Base-by-base conservation (phyloP, 441 rosid genomes). In the Theobroma grandiflorum region DNA sequence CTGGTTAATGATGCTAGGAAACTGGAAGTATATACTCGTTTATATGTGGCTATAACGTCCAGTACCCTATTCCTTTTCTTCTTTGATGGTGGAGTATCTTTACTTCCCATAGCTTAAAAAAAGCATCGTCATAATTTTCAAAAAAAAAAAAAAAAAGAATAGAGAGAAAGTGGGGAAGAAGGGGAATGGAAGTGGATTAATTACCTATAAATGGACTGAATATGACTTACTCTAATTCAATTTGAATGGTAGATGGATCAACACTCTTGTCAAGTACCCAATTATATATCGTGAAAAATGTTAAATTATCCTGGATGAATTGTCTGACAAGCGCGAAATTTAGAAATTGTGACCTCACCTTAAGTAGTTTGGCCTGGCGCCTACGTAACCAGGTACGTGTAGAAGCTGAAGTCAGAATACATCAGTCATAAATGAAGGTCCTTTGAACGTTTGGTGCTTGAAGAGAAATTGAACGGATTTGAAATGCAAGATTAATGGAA, bases 381-480 rank as follows among this genome's bases (percentile, higher is more conserved):
- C 43, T 47, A 69, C 47, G 58, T 58, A 69, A 47, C 74, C 7
- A 20, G 18, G 16, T 20, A 59, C 22, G 2, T 62, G 18, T 37
- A 12, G 18, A 62, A 65, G 49, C 26, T 65, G 47, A 2, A 16
- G 14, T 65, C 49, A 2, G 38, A 38, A 38, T 18, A 15, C 20
- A 65, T 18, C 45, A 16, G 49, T 7, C 71, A 10, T 38, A 14
- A 2, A 38, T 16, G 12, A 37, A 65, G 2, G 47, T 65, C 2
- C 14, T 65, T 65, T 65, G 71, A 65, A 65, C 38, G 71, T 65
- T 65, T 65, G 71, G 49, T 38, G 66, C 18, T 31, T 62, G 16
- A 61, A 31, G 16, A 61, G 38, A 22, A 22, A 58, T 10, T 10
- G 6, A 37, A 3, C 0, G 42, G 42, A 40, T 40, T 40, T 40